Percentiles rank a stretch among this genome's conserved stretches.
Conservation (phyloP, 2,329 filamentous ascomycete species). For the Coniochaeta prunicola region DNA sequence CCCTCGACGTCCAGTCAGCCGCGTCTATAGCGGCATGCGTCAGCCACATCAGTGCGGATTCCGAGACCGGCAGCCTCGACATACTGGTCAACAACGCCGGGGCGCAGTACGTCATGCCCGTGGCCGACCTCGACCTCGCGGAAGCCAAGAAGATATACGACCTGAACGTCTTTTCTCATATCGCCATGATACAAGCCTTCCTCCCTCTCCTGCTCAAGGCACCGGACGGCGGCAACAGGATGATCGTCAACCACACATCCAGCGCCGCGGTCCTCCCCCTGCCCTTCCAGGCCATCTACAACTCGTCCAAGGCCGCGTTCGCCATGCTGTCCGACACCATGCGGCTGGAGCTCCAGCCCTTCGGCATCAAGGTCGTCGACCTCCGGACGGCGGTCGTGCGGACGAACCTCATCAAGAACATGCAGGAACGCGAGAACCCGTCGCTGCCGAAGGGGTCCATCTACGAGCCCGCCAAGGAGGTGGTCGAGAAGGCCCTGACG, state of each 20-base stretch:
- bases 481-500: too few species aligned
- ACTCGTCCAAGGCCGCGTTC: conserved; percentile 34
- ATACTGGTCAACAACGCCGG: conserved; percentile 37
- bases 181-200: conserved; percentile 31
- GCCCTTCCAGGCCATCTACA: conserved; percentile 29
- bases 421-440: too few species aligned
- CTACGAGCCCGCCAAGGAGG: too few species aligned
- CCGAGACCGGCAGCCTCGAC: conserved; percentile 29
- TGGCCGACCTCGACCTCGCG: conserved; percentile 22
- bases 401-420: background rate
- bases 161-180: conserved; percentile 25
- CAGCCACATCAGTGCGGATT: conserved; percentile 17
- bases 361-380: conserved; percentile 24
- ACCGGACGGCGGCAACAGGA: background rate
- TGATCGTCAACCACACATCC: background rate
- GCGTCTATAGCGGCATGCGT: conserved; percentile 24
- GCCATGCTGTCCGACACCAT: conserved; percentile 28
- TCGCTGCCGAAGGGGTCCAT: too few species aligned
- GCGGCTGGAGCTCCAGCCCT: conserved; percentile 28
- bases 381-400: background rate
- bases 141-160: conserved; percentile 22
- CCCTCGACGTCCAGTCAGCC: conserved; percentile 30
- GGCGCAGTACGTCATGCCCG: conserved; percentile 19
- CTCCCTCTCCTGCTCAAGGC: conserved; percentile 24
- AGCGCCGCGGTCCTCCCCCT: background rate